Base-by-base conservation (phyloP, 1,139 yeast species). In the Scheffersomyces parashehatae region DNA sequence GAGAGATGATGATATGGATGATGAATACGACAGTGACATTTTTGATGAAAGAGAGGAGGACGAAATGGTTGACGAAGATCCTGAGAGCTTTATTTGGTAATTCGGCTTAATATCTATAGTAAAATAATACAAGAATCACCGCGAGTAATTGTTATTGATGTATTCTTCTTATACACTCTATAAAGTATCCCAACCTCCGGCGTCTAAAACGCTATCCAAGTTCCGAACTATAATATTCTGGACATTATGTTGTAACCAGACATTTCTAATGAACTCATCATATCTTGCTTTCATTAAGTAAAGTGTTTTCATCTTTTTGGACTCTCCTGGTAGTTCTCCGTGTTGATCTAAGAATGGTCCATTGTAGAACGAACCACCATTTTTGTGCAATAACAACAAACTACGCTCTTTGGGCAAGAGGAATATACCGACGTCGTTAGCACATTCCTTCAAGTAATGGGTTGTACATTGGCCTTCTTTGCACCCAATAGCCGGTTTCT, bases 181-280 rank as follows among this genome's bases (percentile, higher is more conserved):
- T 58, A 91, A 69, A 1, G 97, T 88, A 55, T 87, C 95, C 99
- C 99, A 93, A 1, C 98, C 98, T 10, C 98, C 98, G 30, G 87
- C 81, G 64, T 93, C 98, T 31, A 84, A 67, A 6, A 79, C 81
- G 37, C 84, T 81, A 54, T 91, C 97, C 29, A 93, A 73, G 51
- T 82, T 83, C 52, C 98, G 74, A 1, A 89, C 91, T 37, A 91
- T 83, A 44, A 77, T 74, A 53, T 88, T 89, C 2, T 90, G 85
- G 11, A 88, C 73, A 55, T 87, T 88, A 58, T 90, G 95, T 47
- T 81, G 85, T 20, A 91, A 70, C 91, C 97, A 87, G 39, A 88
- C 69, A 31, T 77, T 78, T 44, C 84, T 75, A 14, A 78, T 77
- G 47, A 91, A 77, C 39, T 83, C 81, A 36, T 84, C 82, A 58